Evolutionary conservation across 306 rosid genomes (phyloP).

Genomic region (Cicer bijugum): DNA sequence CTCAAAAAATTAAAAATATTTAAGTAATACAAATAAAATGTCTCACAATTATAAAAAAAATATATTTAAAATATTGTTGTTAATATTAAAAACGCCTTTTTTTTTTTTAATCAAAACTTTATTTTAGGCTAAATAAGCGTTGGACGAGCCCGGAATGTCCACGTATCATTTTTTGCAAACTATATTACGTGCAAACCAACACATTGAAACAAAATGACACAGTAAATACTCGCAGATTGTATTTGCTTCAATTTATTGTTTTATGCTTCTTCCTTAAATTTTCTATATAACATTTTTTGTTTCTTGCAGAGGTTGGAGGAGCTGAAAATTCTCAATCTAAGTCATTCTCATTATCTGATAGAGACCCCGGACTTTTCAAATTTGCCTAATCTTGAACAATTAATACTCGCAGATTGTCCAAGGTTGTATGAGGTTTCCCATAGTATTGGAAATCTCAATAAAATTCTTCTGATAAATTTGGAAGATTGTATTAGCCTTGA

Average conservation of each 20-base stretch:
- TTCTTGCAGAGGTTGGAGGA: background rate
- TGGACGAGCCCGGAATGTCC: too few species aligned
- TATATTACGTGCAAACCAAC: background rate
- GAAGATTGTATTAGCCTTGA: background rate
- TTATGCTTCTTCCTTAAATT: background rate
- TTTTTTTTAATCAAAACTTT: too few species aligned
- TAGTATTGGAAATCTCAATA: conserved; percentile 8
- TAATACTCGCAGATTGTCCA: background rate
- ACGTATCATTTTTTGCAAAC: too few species aligned
- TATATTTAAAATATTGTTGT: too few species aligned
- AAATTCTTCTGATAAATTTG: background rate
- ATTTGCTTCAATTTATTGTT: background rate
- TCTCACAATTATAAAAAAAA: too few species aligned
- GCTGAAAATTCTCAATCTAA: background rate
- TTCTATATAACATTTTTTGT: background rate
- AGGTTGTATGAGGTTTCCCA: background rate
- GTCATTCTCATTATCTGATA: conserved; percentile 5
- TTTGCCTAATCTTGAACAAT: conserved; percentile 19
- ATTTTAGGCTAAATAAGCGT: too few species aligned
- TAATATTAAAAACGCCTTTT: too few species aligned
- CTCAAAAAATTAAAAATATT: too few species aligned
- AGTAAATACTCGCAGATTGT: too few species aligned
- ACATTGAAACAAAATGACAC: background rate
- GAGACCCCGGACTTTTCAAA: background rate
- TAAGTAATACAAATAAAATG: too few species aligned